Evolutionary conservation across 208 protist species (phyloP).

Genomic region (Trichomonas tenax): DNA sequence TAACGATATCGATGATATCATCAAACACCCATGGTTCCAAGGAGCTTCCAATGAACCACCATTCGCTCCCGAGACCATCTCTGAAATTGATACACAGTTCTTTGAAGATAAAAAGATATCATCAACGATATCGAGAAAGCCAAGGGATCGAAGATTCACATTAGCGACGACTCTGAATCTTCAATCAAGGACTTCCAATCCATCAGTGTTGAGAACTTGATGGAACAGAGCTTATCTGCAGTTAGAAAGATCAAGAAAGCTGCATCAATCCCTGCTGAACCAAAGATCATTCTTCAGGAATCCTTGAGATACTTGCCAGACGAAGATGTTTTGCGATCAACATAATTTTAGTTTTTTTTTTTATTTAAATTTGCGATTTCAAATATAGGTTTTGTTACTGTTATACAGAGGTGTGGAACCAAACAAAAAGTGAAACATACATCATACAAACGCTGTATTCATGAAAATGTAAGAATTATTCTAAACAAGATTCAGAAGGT

Average conservation of each 20-base stretch:
- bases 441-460: too few species aligned
- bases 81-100: neutral
- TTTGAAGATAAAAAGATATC: neutral
- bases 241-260: neutral
- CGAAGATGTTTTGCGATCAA: neutral
- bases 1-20: constrained; percentile 11
- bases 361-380: too few species aligned
- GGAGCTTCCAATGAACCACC: neutral
- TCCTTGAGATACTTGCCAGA: neutral
- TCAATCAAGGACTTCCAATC: neutral
- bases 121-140: neutral
- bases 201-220: neutral
- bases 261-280: neutral
- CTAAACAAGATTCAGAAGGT: too few species aligned
- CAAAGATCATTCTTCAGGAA: neutral
- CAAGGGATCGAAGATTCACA: neutral
- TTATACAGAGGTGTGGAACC: too few species aligned
- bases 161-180: neutral
- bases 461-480: too few species aligned
- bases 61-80: neutral
- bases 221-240: neutral
- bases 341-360: neutral
- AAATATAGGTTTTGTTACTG: too few species aligned
- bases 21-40: constrained; percentile 12
- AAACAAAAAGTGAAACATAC: too few species aligned